Evolutionary conservation across 345 rosid species (phyloP), one percentile per base, ranked within the genome.

Genomic region (Pistacia atlantica): DNA sequence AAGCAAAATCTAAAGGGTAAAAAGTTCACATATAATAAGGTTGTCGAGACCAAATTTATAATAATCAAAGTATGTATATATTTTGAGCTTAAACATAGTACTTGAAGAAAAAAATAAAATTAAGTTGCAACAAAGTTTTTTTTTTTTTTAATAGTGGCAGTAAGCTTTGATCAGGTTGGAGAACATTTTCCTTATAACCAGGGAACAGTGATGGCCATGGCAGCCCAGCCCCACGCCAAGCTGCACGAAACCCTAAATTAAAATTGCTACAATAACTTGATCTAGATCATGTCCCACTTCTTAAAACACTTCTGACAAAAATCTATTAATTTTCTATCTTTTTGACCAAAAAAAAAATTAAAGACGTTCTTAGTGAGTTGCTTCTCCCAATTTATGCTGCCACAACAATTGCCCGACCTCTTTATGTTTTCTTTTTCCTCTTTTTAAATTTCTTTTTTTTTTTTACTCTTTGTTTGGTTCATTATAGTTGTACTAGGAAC

Each of bases 251-350:
- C 4, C 38, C 75, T 72, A 72, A 59, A 42, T 45, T 25, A 72
- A 72, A 59, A 59, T 60, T 42, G 46, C 66, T 11, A 4, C 56
- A 28, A 72, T 22, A 59, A 45, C 17, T 59, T 45, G 65, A 45
- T 59, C 42, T 5, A 59, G 75, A 28, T 42, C 8, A 42, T 72
- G 66, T 25, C 75, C 75, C 75, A 59, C 67, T 45, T 45, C 66
- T 45, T 45, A 61, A 46, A 72, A n/a, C 56, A 4, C 25, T 56
- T 11, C 10, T 57, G 48, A 58, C n/a, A 71, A 71, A 57, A 11
- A 70, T 60, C 20, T 57, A 37, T 42, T 42, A 42, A 42, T 10
- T 71, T 57, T 58, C 20, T 25, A 16, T 58, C 65, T 71, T 71
- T 57, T 71, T 71, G 63, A 56, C 64, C 33, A 57, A 38, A 37